phyloP scores from a whole-genome alignment of 1,284 basidiomycete genomes.

The Melampsora larici-populina region DNA sequence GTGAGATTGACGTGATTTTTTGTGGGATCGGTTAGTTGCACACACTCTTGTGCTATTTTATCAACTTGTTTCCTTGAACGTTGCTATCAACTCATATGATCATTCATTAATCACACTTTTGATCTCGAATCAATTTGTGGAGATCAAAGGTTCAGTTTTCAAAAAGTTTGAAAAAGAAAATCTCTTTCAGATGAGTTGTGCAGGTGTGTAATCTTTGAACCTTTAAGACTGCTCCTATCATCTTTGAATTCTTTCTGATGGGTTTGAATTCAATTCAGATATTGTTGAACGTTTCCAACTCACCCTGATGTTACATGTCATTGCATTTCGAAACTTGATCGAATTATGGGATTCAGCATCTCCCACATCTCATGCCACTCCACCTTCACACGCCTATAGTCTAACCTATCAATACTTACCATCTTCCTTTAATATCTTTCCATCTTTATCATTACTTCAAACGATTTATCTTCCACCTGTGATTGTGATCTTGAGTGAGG shows the following conservation, averaged over 20 bases:
- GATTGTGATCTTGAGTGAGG: conserved; percentile 85
- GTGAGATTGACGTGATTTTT: conserved; percentile 6
- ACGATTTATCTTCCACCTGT: conserved; percentile 89
- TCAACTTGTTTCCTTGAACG: conserved; percentile 90
- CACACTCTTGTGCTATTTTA: conserved; percentile 96
- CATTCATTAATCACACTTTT: conserved; percentile 90
- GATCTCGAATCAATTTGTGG: conserved; percentile 97
- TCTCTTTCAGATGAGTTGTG: conserved; percentile 98
- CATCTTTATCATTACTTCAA: conserved; percentile 61
- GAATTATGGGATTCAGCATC: conserved; percentile 81
- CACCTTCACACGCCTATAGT: conserved; percentile 63
- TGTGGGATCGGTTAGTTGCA: conserved; percentile 61
- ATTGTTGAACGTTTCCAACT: conserved; percentile 98
- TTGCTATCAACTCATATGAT: conserved; percentile 98
- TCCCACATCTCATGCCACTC: conserved; percentile 35
- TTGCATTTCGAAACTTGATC: conserved; percentile 90
- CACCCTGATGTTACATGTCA: conserved; percentile 81
- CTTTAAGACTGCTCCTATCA: neutral
- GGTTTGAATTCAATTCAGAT: conserved; percentile 60
- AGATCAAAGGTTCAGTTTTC: conserved; percentile 98
- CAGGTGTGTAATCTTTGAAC: conserved; percentile 61
- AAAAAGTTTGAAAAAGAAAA: conserved; percentile 99
- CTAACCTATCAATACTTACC: conserved; percentile 42
- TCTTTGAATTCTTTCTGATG: conserved; percentile 5
- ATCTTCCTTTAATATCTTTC: conserved; percentile 48